Percentiles rank a stretch among this genome's conserved stretches.
Evolutionary conservation across 2,329 filamentous ascomycete species (phyloP).

Genomic region (Cercospora nicotianae): DNA sequence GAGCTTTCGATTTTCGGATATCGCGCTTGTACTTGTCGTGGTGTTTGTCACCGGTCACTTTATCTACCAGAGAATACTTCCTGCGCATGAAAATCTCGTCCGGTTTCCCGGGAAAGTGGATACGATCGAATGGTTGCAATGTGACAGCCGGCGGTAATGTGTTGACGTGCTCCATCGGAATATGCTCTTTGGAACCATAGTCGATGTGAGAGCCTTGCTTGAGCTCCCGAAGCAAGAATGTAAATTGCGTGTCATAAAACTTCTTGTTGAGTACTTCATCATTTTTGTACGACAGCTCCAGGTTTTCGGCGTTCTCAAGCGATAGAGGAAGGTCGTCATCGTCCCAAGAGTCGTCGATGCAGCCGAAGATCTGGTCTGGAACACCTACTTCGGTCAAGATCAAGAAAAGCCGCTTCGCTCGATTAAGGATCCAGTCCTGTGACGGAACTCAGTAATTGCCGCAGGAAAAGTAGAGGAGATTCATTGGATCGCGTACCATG

Average conservation of each 20-base stretch:
- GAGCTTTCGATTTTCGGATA: slow-evolving; percentile 57
- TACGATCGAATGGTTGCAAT: slow-evolving; percentile 57
- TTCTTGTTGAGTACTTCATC: slow-evolving; percentile 66
- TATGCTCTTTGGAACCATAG: slow-evolving; percentile 66
- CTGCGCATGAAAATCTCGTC: slow-evolving; percentile 50
- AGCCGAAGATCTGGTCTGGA: slow-evolving; percentile 71
- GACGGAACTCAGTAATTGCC: neutral
- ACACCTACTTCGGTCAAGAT: slow-evolving; percentile 69
- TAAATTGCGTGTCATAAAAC: slow-evolving; percentile 70
- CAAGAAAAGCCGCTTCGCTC: slow-evolving; percentile 69
- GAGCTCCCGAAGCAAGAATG: slow-evolving; percentile 66
- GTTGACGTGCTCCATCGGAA: slow-evolving; percentile 68
- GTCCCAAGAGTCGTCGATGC: slow-evolving; percentile 75
- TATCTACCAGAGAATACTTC: slow-evolving; percentile 36
- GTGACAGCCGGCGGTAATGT: slow-evolving; percentile 53
- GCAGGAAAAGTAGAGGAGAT: neutral
- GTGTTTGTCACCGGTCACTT: slow-evolving; percentile 30
- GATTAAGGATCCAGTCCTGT: slow-evolving; percentile 69
- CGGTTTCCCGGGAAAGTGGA: slow-evolving; percentile 63
- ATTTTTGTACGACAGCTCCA: slow-evolving; percentile 59
- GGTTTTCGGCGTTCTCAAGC: slow-evolving; percentile 63
- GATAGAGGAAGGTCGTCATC: slow-evolving; percentile 72
- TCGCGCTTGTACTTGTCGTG: slow-evolving; percentile 60
- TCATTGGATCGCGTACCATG: slow-evolving; percentile 43
- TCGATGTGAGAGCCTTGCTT: slow-evolving; percentile 61